Evolutionary conservation across 1,284 basidiomycete genomes (phyloP), one percentile per base, ranked within the genome.

Genomic region (Marasmius oreades): DNA sequence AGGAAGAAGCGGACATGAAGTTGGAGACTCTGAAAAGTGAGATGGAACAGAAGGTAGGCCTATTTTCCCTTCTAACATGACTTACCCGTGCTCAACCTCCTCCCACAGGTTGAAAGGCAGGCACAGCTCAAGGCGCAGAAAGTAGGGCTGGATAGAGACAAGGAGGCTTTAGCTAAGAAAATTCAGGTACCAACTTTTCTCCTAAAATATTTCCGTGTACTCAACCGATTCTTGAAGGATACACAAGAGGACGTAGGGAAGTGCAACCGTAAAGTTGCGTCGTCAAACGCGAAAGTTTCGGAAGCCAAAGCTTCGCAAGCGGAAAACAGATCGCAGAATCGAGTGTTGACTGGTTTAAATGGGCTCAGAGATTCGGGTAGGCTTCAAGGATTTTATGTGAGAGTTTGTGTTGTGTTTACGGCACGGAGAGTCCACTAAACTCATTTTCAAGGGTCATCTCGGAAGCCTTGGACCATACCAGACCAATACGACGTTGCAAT

Each of bases 401-500:
- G 90, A n/a, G n/a, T n/a, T 60, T 63, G 28, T 53, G 55, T 55
- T 37, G 37, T 56, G 22, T 60, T 16, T 55, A 42, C 7, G 23
- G 36, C 46, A 1, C 7, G 56, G n/a, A 22, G 18, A 22, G 44
- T 57, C 57, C 51, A 53, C 62, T n/a, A 57, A 8, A n/a, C n/a
- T 12, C n/a, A 20, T 23, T 59, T 46, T 53, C 31, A 22, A 97
- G 90, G 97, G 97, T n/a, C 93, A 96, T 37, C 80, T 99, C 1
- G 96, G 96, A 24, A 90, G 87, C 67, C 84, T 99, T 1, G 96
- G 28, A 91, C 92, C 3, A 99, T 99, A 60, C 88, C 94, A 34
- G 93, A 96, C 74, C 93, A 95, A 72, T 99, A 97, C 73, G 96
- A 99, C 65, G 83, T 98, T 23, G 96, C 96, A 0, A 87, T 99